Evolutionary conservation across 208 protist species (phyloP), one percentile per base, ranked within the genome.

Genomic region (Leishmania amazonensis): DNA sequence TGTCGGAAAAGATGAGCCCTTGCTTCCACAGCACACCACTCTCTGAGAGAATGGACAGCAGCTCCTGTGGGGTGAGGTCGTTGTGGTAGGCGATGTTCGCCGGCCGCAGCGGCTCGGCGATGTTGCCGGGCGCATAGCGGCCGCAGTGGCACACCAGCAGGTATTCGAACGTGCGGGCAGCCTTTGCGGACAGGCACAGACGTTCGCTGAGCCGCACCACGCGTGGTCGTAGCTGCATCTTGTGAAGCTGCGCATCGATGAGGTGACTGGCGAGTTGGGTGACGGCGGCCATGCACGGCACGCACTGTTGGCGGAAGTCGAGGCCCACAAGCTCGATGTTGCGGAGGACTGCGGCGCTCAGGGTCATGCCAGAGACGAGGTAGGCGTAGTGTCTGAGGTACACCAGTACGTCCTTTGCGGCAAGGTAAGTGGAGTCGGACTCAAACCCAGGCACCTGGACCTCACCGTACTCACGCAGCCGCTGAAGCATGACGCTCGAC

Each of bases 11-110:
- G 58, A 96, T 54, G 21, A 98, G 85, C 17, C 96, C 94, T 70
- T 98, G 94, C 83, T 96, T 95, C 75, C 97, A 91, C 79, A 97
- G 93, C 49, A 83, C 75, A 7, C 96, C 91, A 72, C 94, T 88
- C 51, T 95, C 91, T 3, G 84, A 88, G 47, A 97, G 77, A 58
- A 97, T 97, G 42, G 88, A 87, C 35, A 95, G 81, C 54, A 96
- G 82, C 86, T 97, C 90, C 73, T 94, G 79, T 58, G 92, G 88
- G 58, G 79, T 94, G 53, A 98, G 75, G 15, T 87, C 76, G 79
- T 86, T 91, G 65, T 91, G 84, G 57, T 84, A 81, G 0, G 96
- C 93, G 24, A 98, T 72, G 35, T 70, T 82, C 31, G 83, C 76
- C n/a, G 93, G 93, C 11, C 80, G 84, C 38, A 93, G 83, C 21